Conservation (phyloP, 75 land plant species). For the Isoetes taiwanensis region DNA sequence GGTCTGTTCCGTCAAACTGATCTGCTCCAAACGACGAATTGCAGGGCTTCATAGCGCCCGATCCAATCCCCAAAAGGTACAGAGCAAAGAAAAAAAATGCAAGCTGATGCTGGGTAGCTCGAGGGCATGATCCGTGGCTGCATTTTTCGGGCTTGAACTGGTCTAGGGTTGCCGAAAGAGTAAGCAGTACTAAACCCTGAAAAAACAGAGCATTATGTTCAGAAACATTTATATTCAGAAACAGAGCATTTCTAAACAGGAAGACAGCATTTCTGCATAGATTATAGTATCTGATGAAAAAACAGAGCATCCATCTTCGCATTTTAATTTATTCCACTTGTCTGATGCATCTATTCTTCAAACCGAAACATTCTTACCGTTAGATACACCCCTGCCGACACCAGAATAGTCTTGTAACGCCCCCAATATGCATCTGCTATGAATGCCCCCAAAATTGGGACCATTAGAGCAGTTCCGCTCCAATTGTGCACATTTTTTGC, state of each 20-base stretch:
- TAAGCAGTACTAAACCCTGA: slow-evolving; percentile 32
- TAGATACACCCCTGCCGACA: slow-evolving; percentile 1
- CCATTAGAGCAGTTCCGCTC: slow-evolving; percentile 25
- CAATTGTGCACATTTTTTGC: slow-evolving; percentile 33
- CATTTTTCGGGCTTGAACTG: slow-evolving; percentile 2
- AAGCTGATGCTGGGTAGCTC: slow-evolving; percentile 24
- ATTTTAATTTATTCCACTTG: too few species aligned
- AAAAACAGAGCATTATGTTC: not conserved
- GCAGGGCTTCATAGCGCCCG: slow-evolving; percentile 57
- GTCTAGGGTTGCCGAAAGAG: slow-evolving; percentile 26
- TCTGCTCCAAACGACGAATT: slow-evolving; percentile 62
- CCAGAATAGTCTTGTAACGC: slow-evolving; percentile 19
- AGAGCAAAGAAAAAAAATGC: slow-evolving; percentile 27
- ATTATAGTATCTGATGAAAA: too few species aligned
- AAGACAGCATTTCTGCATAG: not conserved
- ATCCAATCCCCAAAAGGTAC: slow-evolving; percentile 29
- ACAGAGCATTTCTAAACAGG: not conserved
- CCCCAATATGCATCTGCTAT: slow-evolving; percentile 38
- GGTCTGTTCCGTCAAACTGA: slow-evolving; percentile 48
- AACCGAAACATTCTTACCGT: not conserved
- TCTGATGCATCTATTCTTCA: too few species aligned
- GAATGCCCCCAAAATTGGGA: slow-evolving; percentile 35
- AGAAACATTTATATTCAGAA: not conserved
- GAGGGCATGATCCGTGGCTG: slow-evolving; percentile 7
- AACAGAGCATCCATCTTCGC: too few species aligned